Percentiles rank a stretch among this genome's conserved stretches.
These are phyloP conservation scores for Clathrus columnatus DNA, from an alignment of 768 basidiomycete species.

Conservation along the genomic window DNA sequence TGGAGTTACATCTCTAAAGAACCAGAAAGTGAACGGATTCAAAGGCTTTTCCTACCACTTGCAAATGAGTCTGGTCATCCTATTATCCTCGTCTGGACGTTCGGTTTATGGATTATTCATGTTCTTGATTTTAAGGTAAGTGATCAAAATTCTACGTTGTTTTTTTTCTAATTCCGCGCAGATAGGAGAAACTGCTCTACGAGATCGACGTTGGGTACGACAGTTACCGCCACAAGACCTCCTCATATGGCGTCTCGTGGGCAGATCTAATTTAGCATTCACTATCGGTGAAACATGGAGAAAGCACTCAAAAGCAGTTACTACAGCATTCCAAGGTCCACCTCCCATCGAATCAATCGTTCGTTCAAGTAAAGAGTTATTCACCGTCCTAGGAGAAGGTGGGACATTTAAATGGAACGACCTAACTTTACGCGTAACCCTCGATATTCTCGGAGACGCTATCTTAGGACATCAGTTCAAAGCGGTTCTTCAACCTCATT, in stretches of 20 bases:
- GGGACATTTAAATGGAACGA: slow-evolving; percentile 23
- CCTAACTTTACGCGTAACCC: slow-evolving; percentile 23
- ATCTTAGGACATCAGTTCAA: slow-evolving; percentile 31
- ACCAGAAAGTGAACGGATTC: slow-evolving; percentile 26
- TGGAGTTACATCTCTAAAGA: slow-evolving; percentile 29
- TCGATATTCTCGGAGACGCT: slow-evolving; percentile 30
- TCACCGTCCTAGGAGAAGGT: slow-evolving; percentile 24
- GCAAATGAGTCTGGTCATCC: slow-evolving; percentile 23
- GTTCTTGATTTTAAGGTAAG: slow-evolving; percentile 28
- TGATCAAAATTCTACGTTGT: not conserved
- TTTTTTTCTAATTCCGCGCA: not conserved
- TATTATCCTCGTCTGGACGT: slow-evolving; percentile 30
- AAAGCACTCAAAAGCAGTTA: slow-evolving; percentile 28
- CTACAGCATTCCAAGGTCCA: slow-evolving; percentile 25
- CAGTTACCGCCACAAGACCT: slow-evolving; percentile 24
- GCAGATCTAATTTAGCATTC: slow-evolving; percentile 28
- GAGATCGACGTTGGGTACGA: not conserved
- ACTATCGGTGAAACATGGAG: slow-evolving; percentile 32
- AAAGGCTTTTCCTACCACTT: slow-evolving; percentile 28
- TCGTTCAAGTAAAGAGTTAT: slow-evolving; percentile 24
- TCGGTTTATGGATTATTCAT: slow-evolving; percentile 35
- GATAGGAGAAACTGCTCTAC: not conserved
- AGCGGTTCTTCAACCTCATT: slow-evolving; percentile 22
- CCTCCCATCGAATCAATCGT: slow-evolving; percentile 28
- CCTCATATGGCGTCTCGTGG: slow-evolving; percentile 29